Conservation (phyloP, 352 stramenopile species). For the Elongisporangium undulatum region DNA sequence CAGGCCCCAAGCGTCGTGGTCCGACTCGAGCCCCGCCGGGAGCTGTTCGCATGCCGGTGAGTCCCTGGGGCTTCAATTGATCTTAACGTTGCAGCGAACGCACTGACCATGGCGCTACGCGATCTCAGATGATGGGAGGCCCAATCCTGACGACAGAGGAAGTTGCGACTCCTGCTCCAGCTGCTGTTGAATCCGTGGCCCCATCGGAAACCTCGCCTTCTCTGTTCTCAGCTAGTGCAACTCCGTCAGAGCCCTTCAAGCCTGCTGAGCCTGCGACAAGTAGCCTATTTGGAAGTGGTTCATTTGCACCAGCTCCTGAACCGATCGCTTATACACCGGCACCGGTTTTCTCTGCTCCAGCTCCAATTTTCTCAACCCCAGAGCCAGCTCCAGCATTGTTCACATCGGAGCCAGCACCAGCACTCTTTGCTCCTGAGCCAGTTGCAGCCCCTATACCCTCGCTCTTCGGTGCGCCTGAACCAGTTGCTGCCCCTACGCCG, state of each 20-base stretch:
- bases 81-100: background rate
- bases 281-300: background rate
- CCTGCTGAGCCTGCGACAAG: background rate
- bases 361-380: background rate
- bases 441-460: constrained; percentile 14
- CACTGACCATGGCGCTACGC: background rate
- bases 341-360: background rate
- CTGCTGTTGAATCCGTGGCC: constrained; percentile 5
- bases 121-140: constrained; percentile 30
- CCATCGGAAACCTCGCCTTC: background rate
- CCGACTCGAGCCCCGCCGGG: constrained; percentile 52
- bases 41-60: constrained; percentile 56
- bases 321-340: background rate
- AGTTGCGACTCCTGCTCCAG: constrained; percentile 7
- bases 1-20: constrained; percentile 73
- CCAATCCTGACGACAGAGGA: constrained; percentile 24
- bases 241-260: background rate
- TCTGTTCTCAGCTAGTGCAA: constrained; percentile 1
- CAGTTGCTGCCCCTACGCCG: constrained; percentile 11
- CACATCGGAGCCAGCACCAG: background rate
- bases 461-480: constrained; percentile 12
- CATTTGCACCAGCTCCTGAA: background rate
- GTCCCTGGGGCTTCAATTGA: constrained; percentile 7
- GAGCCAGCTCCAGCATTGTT: background rate
- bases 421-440: constrained; percentile 1